Evolutionary conservation across 495 filamentous ascomycete species (phyloP), one percentile per base, ranked within the genome.

Genomic region (Penicillium paradoxum): DNA sequence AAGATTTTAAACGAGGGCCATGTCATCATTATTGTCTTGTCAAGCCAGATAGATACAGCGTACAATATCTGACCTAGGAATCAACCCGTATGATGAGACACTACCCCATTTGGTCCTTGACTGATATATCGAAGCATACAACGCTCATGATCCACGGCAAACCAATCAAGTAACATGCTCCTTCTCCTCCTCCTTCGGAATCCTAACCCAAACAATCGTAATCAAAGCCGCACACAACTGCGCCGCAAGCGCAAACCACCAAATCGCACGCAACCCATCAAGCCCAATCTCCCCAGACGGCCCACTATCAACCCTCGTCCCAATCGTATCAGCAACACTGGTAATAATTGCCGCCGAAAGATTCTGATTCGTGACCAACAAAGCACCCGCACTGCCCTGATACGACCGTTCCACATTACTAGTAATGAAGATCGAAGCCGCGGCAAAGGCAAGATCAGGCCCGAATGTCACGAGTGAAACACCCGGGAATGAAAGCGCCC

Each of bases 101-200:
- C n/a, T n/a, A n/a, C n/a, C n/a, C n/a, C n/a, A n/a, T n/a, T n/a
- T n/a, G n/a, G n/a, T n/a, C n/a, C n/a, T n/a, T n/a, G n/a, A n/a
- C n/a, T n/a, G n/a, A n/a, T n/a, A n/a, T n/a, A n/a, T n/a, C n/a
- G n/a, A n/a, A n/a, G n/a, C n/a, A n/a, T n/a, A n/a, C 6, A 11
- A 8, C 6, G 2, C 5, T 11, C 10, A 19, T 8, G n/a, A 41
- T 22, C 9, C 6, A 30, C n/a, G n/a, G n/a, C n/a, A n/a, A n/a
- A n/a, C n/a, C n/a, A 29, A 38, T 60, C 32, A 65, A 15, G 55
- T 60, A 19, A 78, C 72, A 49, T 79, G 75, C 36, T 78, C 75
- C 51, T 76, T 75, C 53, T 78, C 74, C 43, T 76, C 73, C 14
- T 73, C 72, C 59, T 74, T 78, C 0, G 71, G 72, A 46, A 78